Evolutionary conservation across 805 yeast species (phyloP), one percentile per base, ranked within the genome.

Genomic region (Wickerhamiella brachini): DNA sequence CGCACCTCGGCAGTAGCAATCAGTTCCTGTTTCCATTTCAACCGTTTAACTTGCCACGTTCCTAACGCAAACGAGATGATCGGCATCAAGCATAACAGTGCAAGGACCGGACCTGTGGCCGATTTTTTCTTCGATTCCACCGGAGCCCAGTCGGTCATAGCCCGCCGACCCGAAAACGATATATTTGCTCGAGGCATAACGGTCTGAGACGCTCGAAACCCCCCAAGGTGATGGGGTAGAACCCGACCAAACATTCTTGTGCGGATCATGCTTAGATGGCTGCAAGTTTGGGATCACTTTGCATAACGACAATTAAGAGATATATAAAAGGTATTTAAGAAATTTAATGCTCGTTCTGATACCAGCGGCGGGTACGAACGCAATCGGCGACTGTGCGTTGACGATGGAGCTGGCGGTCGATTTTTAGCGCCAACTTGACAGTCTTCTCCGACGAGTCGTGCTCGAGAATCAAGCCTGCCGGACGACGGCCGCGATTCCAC

Each of bases 11-110:
- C 81, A 20, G 77, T 75, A 2, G 94, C 82, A 54, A 93, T 83
- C 54, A 93, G 72, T 54, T 81, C 77, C 22, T 80, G 83, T 65
- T 93, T 93, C 98, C 98, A 93, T 54, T 77, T 73, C 48, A 93
- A 69, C 56, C 98, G 73, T 59, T 78, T 72, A 45, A 85, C 79
- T 69, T 93, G 98, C 98, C 98, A 93, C 51, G 88, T 77, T 1
- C 97, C 98, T 44, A 93, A 69, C 46, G 80, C 81, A 63, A 90
- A 85, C 10, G 95, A 79, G 2, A 88, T 74, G 1, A 88, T 73
- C 0, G 98, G 98, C 82, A 94, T 90, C 20, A 90, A 77, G 12
- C 62, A 63, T 52, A 54, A 68, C 52, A 79, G 71, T 59, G 60
- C 75, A 59, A 67, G 52, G 69, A 71, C 41, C 15, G 41, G 41